Base-by-base conservation (phyloP, 768 basidiomycete species). In the Suillus decipiens region DNA sequence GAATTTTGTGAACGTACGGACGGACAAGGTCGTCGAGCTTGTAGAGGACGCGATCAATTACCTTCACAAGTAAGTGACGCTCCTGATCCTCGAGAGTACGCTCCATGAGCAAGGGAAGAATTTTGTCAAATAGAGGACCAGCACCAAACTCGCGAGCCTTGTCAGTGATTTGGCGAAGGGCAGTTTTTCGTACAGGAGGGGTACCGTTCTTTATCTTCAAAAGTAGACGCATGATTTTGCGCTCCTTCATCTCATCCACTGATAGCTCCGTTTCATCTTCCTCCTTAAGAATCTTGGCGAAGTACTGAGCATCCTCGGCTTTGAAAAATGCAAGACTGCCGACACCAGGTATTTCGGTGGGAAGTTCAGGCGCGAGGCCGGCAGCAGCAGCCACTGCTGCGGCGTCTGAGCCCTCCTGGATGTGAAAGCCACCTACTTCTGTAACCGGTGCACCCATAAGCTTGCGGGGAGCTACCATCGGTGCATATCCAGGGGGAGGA, bases 121-220 rank as follows among this genome's bases (percentile, higher is more conserved):
- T 99, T 53, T 99, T 99, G 80, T 99, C 97, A 76, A 99, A 99
- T 7, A 99, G 82, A 19, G 97, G 97, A 33, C 96, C 97, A 41
- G 97, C 96, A 58, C 97, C 96, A 63, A 99, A 98, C 71, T 99
- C 95, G 68, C 97, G 90, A 65, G 97, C 97, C 75, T 98, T 97
- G 83, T 99, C 97, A 17, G 97, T 99, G 70, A 99, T 99, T 73
- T 99, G 96, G 59, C 96, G 87, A 42, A 99, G 87, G 14, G 97
- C 97, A 1, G 96, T 95, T 77, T 99, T 99, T 63, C 97, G 90
- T 63, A 98, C 95, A 12, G 97, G 96, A 33, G 97, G 97, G 3
- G 96, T 99, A 56, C 97, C 97, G 73, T 99, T 99, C 83, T 99
- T 99, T 79, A 99, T 99, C 79, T 99, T 99, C 69, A 99, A 84